Evolutionary conservation across 805 yeast genomes (phyloP).

Genomic region (Metschnikowia corniflorae): DNA sequence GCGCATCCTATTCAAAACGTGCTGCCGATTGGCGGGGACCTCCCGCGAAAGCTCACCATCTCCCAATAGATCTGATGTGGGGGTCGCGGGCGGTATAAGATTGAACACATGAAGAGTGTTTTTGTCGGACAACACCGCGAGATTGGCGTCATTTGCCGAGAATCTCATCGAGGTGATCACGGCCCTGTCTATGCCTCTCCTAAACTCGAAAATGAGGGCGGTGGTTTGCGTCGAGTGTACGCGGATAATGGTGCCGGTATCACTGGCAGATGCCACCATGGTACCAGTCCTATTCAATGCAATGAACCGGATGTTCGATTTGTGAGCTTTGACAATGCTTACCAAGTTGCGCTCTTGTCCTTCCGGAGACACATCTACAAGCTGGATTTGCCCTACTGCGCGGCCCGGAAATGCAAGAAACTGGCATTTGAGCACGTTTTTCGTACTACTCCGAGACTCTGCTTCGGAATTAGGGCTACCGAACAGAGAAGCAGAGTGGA

Average conservation of each 20-base stretch:
- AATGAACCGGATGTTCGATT: slow-evolving; percentile 57
- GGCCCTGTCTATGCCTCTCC: slow-evolving; percentile 89
- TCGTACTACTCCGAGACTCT: slow-evolving; percentile 3
- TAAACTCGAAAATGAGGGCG: slow-evolving; percentile 71
- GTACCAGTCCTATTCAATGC: slow-evolving; percentile 62
- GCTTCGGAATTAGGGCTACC: slow-evolving; percentile 7
- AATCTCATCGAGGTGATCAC: slow-evolving; percentile 78
- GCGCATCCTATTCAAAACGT: slow-evolving; percentile 61
- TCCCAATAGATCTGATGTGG: slow-evolving; percentile 7
- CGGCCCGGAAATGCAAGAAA: slow-evolving; percentile 77
- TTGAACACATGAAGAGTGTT: slow-evolving; percentile 85
- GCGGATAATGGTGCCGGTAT: slow-evolving; percentile 76
- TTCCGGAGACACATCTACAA: slow-evolving; percentile 67
- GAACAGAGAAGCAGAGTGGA: slow-evolving; percentile 18
- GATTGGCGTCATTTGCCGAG: slow-evolving; percentile 66
- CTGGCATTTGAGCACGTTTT: slow-evolving; percentile 33
- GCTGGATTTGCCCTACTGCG: slow-evolving; percentile 71
- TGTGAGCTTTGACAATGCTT: slow-evolving; percentile 76
- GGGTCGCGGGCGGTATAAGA: slow-evolving; percentile 22
- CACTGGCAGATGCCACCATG: slow-evolving; percentile 76
- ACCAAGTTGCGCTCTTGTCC: slow-evolving; percentile 63
- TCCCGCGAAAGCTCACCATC: slow-evolving; percentile 5
- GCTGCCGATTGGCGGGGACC: slow-evolving; percentile 50
- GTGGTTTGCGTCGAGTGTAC: slow-evolving; percentile 69
- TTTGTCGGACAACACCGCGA: slow-evolving; percentile 88